Evolutionary conservation across 768 basidiomycete genomes (phyloP).

Genomic region (Leucocoprinus birnbaumii): DNA sequence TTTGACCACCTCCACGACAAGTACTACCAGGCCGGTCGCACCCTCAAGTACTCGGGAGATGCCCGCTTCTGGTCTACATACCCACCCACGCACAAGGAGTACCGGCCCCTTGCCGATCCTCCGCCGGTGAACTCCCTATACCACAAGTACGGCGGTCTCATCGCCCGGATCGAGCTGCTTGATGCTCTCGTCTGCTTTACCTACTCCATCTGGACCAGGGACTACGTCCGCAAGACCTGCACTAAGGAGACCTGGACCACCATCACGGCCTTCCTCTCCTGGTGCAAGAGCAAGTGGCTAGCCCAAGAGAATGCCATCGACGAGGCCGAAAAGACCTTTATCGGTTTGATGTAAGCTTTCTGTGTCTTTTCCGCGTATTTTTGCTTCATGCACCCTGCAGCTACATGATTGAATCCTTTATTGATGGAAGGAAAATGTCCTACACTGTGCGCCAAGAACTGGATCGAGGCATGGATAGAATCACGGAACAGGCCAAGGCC

Average conservation of each 20-base stretch:
- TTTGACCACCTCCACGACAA: conserved; percentile 64
- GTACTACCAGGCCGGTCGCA: conserved; percentile 67
- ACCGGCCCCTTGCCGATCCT: conserved; percentile 58
- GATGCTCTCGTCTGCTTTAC: conserved; percentile 84
- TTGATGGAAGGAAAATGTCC: conserved; percentile 42
- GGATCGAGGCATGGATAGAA: conserved; percentile 35
- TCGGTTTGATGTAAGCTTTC: conserved; percentile 75
- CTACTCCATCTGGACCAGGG: conserved; percentile 80
- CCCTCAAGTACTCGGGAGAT: conserved; percentile 83
- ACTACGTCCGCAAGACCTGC: conserved; percentile 55
- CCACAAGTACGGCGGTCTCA: conserved; percentile 71
- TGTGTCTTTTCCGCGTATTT: conserved; percentile 23
- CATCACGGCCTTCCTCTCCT: conserved; percentile 64
- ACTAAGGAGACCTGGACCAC: conserved; percentile 64
- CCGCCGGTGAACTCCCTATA: conserved; percentile 67
- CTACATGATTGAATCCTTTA: conserved; percentile 77
- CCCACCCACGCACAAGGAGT: conserved; percentile 60
- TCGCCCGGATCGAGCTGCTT: conserved; percentile 75
- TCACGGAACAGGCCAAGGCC: conserved; percentile 29
- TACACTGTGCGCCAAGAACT: conserved; percentile 32
- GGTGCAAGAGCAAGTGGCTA: conserved; percentile 72
- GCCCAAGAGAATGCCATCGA: conserved; percentile 42
- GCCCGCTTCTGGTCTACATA: conserved; percentile 76
- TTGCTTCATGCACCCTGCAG: conserved; percentile 40
- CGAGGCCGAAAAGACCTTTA: conserved; percentile 59